Base-by-base conservation (phyloP, 345 rosid genomes). In the Cardamine occulta region DNA sequence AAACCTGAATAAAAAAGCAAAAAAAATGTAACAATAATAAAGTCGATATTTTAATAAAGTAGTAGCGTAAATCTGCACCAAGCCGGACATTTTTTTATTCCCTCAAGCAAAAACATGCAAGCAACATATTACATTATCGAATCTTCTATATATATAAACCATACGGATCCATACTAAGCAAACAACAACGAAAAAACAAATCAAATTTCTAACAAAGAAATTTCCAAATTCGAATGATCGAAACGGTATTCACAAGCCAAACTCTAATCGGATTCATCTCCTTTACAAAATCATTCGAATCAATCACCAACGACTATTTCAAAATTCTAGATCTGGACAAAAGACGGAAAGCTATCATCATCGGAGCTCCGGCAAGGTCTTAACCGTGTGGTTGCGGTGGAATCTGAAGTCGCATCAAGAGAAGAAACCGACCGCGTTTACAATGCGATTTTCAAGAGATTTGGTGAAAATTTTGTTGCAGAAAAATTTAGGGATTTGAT, bases 201-300 rank as follows among this genome's bases (percentile, higher is more conserved):
- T 15, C 49, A 45, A n/a, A 9, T 21, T 21, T 5, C 42, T 29
- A 47, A 24, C 24, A 44, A 49, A 48, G 32, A 24, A 0, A 7
- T 42, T 53, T 2, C 13, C 21, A 32, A 61, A 73, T 42, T 73
- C 35, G 13, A 23, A 88, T 86, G 90, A 71, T 68, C 44, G 69
- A 74, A 63, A 76, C 80, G 0, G 58, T 85, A 44, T 66, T 88
- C 58, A 80, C 79, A 35, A 74, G 74, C 68, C 21, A 75, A 53
- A 85, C 93, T 12, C 58, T 88, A 2, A 69, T 48, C 15, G 77
- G 74, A 60, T 84, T 86, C 35, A 37, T 85, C 52, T 72, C 80
- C 42, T 83, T 83, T 53, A 11, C 32, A 23, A 58, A 71, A 11
- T 72, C 81, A 21, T 82, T 86, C 48, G 74, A 74, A 24, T 52